phyloP scores from a whole-genome alignment of 345 rosid genomes.

The Camelina hispida region DNA sequence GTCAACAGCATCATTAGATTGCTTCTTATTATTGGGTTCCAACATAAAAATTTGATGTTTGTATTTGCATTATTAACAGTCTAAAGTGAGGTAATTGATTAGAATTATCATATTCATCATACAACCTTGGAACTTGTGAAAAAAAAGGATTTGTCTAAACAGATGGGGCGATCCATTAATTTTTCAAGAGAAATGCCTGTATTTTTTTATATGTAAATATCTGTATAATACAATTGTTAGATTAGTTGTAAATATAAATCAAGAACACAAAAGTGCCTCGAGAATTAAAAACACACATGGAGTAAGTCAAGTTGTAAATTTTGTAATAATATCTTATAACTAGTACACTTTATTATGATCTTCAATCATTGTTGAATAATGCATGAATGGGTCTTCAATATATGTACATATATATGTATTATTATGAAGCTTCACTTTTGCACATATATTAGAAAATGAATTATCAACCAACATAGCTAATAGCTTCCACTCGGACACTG shows the following conservation, averaged over 20 bases:
- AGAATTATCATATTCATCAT: slow-evolving; percentile 16
- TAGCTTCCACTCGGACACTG: slow-evolving; percentile 47
- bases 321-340: slow-evolving; percentile 30
- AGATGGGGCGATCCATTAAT: slow-evolving; percentile 19
- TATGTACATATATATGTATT: slow-evolving; percentile 4
- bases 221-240: background rate
- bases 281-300: slow-evolving; percentile 43
- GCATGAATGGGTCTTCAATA: slow-evolving; percentile 28
- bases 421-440: slow-evolving; percentile 19
- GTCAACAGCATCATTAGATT: background rate
- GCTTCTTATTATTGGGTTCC: background rate
- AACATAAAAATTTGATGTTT: slow-evolving; percentile 28
- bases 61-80: slow-evolving; percentile 17
- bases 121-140: slow-evolving; percentile 40
- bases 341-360: slow-evolving; percentile 29
- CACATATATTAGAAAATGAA: slow-evolving; percentile 24
- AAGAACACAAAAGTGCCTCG: slow-evolving; percentile 42
- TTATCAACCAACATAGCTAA: slow-evolving; percentile 44
- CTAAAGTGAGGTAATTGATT: slow-evolving; percentile 15
- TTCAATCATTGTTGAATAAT: slow-evolving; percentile 43
- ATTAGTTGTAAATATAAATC: background rate
- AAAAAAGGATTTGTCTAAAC: slow-evolving; percentile 17
- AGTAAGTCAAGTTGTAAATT: slow-evolving; percentile 38
- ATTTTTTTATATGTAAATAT: background rate
- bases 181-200: slow-evolving; percentile 21